phyloP scores from a whole-genome alignment of 2,329 filamentous ascomycete genomes.

The Diaporthe amygdali region DNA sequence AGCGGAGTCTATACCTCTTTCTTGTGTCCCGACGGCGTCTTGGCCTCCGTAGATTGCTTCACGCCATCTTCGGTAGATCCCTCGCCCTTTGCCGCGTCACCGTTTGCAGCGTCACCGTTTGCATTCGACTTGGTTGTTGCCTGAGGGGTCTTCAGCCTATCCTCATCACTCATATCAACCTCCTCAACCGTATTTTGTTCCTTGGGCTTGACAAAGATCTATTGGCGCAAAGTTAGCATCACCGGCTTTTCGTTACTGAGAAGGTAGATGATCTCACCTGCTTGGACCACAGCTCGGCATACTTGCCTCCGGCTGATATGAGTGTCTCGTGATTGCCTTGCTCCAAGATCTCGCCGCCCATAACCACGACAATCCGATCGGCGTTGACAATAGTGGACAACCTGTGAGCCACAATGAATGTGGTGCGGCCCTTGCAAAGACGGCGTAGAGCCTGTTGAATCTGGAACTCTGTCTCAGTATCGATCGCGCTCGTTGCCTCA shows the following conservation, averaged over 20 bases:
- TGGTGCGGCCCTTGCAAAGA: slow-evolving; percentile 66
- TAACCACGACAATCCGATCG: slow-evolving; percentile 70
- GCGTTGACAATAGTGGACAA: slow-evolving; percentile 75
- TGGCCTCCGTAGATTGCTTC: slow-evolving; percentile 31
- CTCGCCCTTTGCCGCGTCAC: slow-evolving; percentile 41
- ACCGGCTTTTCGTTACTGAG: background rate
- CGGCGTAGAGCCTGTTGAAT: slow-evolving; percentile 67
- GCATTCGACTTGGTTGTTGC: slow-evolving; percentile 43
- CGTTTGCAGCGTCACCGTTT: slow-evolving; percentile 40
- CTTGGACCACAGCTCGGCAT: slow-evolving; percentile 69
- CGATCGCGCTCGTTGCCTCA: slow-evolving; percentile 79
- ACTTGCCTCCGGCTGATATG: slow-evolving; percentile 63
- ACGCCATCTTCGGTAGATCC: slow-evolving; percentile 31
- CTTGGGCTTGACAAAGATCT: slow-evolving; percentile 55
- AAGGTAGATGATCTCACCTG: slow-evolving; percentile 42
- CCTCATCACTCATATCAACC: slow-evolving; percentile 29
- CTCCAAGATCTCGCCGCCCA: slow-evolving; percentile 67
- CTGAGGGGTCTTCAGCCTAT: slow-evolving; percentile 38
- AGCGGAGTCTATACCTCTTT: slow-evolving; percentile 56
- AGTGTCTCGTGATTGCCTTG: slow-evolving; percentile 66
- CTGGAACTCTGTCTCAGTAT: slow-evolving; percentile 71
- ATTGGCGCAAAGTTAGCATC: background rate
- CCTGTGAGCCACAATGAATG: slow-evolving; percentile 72
- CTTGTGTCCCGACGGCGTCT: slow-evolving; percentile 43
- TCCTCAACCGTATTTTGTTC: slow-evolving; percentile 39